A percentile compares a stretch with the other conserved stretches of the same genome.
Conservation (phyloP, 768 basidiomycete genomes). For the Amanita fuliginea region DNA sequence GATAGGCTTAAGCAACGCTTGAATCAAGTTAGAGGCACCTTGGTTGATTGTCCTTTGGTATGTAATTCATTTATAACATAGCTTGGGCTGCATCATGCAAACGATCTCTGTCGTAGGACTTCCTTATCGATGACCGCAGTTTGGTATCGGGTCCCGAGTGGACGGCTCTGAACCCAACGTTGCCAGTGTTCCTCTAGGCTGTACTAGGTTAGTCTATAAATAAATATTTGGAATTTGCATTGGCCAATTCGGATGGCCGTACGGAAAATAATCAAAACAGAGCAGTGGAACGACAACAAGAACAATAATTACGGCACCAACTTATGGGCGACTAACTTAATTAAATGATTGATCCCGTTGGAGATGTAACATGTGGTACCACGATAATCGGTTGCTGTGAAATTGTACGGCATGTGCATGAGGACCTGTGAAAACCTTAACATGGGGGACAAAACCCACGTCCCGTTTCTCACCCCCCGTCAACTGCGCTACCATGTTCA, state of each 20-base stretch:
- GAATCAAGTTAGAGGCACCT: constrained; percentile 49
- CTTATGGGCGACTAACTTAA: no score
- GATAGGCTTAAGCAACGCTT: constrained; percentile 69
- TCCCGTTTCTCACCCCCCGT: not conserved
- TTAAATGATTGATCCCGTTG: no score
- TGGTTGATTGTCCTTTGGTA: constrained; percentile 73
- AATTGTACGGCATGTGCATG: no score
- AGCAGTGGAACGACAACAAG: no score
- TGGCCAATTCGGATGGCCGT: not conserved
- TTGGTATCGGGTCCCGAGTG: constrained; percentile 65
- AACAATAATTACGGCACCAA: no score
- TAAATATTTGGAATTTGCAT: not conserved
- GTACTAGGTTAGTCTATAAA: not conserved
- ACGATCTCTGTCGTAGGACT: constrained; percentile 40
- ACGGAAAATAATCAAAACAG: no score
- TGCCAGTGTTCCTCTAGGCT: constrained; percentile 64
- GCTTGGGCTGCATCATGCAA: constrained; percentile 5
- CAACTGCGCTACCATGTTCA: not conserved
- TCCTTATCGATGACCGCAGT: constrained; percentile 71
- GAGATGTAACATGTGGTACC: no score
- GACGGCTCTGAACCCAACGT: constrained; percentile 62
- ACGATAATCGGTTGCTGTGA: no score
- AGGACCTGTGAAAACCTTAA: no score
- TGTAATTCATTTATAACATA: constrained; percentile 15
- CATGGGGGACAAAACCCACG: no score